Conservation (phyloP, 306 rosid genomes). For the Cotoneaster glaucophyllus region DNA sequence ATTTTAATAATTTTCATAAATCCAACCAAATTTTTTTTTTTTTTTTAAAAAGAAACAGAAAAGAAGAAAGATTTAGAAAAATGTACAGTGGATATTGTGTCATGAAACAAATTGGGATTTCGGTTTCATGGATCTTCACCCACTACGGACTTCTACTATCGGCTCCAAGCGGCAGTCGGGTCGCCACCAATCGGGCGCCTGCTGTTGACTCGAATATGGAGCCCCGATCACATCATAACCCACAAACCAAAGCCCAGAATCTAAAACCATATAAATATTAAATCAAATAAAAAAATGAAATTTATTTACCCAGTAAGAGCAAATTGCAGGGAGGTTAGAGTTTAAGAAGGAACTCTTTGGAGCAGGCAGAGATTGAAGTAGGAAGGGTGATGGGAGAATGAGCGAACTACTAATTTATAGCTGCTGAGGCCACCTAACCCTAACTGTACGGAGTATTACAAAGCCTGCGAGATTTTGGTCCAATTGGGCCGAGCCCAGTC, state of each 20-base stretch:
- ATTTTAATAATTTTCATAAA: background rate
- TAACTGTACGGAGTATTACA: background rate
- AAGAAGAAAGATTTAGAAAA: background rate
- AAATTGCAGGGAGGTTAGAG: background rate
- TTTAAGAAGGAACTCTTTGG: background rate
- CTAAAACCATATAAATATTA: background rate
- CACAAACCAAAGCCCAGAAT: background rate
- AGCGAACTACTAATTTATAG: background rate
- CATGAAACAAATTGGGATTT: constrained; percentile 30
- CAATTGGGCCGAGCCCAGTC: background rate
- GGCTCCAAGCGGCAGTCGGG: constrained; percentile 88
- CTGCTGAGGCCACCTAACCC: background rate
- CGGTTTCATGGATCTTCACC: constrained; percentile 60
- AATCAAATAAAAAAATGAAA: background rate
- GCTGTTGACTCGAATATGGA: constrained; percentile 74
- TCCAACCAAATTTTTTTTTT: background rate
- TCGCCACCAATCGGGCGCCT: constrained; percentile 42
- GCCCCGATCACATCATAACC: constrained; percentile 14
- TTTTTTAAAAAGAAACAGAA: background rate
- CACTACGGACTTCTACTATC: constrained; percentile 19
- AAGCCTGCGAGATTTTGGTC: background rate
- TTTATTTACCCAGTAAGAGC: background rate
- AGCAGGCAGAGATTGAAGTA: background rate
- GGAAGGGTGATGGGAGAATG: rapidly evolving
- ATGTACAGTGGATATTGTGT: constrained; percentile 37